Evolutionary conservation across 1,139 yeast genomes (phyloP).

Genomic region (Groenewaldozyma auringiensis): DNA sequence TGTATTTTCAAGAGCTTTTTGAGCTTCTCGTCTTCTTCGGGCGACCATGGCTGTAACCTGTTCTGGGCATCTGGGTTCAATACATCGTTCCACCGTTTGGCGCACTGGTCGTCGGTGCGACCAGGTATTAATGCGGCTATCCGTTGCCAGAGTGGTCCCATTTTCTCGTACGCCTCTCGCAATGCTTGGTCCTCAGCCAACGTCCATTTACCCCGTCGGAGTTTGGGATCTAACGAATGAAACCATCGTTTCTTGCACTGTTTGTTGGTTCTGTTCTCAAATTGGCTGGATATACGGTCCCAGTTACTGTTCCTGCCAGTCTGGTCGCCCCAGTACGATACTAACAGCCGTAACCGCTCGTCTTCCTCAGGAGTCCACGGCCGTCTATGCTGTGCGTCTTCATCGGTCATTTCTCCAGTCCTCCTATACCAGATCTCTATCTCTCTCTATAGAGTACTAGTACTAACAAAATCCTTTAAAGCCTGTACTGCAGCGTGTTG

Average conservation of each 20-base stretch:
- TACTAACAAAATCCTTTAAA: no score
- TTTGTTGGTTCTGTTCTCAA: constrained; percentile 73
- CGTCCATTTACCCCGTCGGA: constrained; percentile 86
- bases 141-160: constrained; percentile 83
- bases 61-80: constrained; percentile 75
- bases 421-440: no score
- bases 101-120: constrained; percentile 92
- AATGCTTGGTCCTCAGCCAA: constrained; percentile 67
- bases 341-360: constrained; percentile 56
- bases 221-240: constrained; percentile 72
- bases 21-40: constrained; percentile 65
- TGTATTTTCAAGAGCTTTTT: constrained; percentile 56
- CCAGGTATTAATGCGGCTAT: constrained; percentile 72
- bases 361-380: constrained; percentile 84
- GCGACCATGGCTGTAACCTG: constrained; percentile 70
- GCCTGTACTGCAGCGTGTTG: no score
- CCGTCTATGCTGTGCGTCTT: constrained; percentile 31
- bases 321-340: constrained; percentile 76
- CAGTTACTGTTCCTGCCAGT: constrained; percentile 69
- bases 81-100: constrained; percentile 84
- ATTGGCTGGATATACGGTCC: constrained; percentile 60
- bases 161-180: constrained; percentile 52
- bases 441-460: no score
- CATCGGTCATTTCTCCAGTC: neutral
- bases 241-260: constrained; percentile 93